Evolutionary conservation across 257 asterid genomes (phyloP), one percentile per base, ranked within the genome.

Genomic region (Ligustrum vulgare): DNA sequence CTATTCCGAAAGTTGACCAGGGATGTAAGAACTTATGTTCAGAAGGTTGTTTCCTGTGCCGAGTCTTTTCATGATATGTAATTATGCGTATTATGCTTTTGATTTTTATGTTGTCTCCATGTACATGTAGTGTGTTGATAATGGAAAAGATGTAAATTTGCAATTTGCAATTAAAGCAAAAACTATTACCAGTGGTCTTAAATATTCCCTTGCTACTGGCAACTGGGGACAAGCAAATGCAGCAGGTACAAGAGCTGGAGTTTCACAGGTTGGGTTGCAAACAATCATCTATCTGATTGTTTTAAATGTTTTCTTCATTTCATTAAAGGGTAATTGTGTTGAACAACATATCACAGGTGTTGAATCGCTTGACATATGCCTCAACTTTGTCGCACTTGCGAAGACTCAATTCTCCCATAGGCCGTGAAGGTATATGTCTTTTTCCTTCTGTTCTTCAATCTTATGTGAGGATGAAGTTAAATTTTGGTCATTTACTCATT

Each of bases 171-270:
- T 94, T 67, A 92, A 94, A 88, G 99, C 99, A 63, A 94, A 92
- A 85, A 94, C 97, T 45, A 91, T 94, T 72, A 94, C 99, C 67
- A 92, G 99, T 88, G 99, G 99, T 41, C 96, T 94, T 37, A 94
- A 91, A 78, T 94, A 94, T 78, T 92, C 99, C 6, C 99, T 94
- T 49, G 94, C 99, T 58, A 94, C 98, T 75, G 99, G 99, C 39
- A 94, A 94, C 80, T 94, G 98, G 98, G 98, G 98, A 76, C 98
- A 94, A 89, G 98, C 98, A 64, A 94, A 94, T 82, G 99, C 98
- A 25, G 99, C 99, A 5, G 98, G 99, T 67, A 92, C 98, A 31
- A 89, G 98, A 81, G 98, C 98, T 77, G 99, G 99, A 75, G 99
- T 94, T 84, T 94, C 99, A 74, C 99, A 94, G 97, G 98, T 94